A percentile compares a stretch with the other conserved stretches of the same genome.
These are phyloP conservation scores for Cladosporium sp. DNA, from an alignment of 2,329 filamentous ascomycete species.

Conservation along the genomic window DNA sequence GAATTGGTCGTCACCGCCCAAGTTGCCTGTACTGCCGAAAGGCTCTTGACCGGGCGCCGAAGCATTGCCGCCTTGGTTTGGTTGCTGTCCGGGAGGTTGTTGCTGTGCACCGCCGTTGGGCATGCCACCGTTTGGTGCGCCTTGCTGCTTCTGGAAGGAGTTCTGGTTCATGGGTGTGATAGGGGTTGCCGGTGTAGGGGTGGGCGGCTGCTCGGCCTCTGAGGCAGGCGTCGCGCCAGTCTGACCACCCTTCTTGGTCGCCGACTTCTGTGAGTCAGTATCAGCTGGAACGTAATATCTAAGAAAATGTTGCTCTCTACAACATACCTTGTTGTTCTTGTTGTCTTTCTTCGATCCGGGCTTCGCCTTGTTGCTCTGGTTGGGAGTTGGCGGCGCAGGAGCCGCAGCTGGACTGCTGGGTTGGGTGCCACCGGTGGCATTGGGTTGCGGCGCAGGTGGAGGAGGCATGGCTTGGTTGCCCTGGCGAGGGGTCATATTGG, in stretches of 20 bases:
- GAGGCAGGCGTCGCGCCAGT: constrained; percentile 39
- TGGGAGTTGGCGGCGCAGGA: constrained; percentile 69
- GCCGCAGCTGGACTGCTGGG: constrained; percentile 45
- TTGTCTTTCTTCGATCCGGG: constrained; percentile 70
- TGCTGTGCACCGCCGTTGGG: constrained; percentile 22
- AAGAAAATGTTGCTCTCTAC: constrained; percentile 16
- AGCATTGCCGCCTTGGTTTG: constrained; percentile 18
- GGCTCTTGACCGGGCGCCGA: constrained; percentile 22
- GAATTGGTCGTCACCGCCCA: constrained; percentile 34
- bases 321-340: constrained; percentile 43
- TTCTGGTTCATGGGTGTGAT: constrained; percentile 43
- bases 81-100: constrained; percentile 27
- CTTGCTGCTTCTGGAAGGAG: constrained; percentile 34
- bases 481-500: constrained; percentile 66
- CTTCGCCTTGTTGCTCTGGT: constrained; percentile 66
- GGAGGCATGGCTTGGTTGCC: constrained; percentile 49
- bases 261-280: constrained; percentile 29
- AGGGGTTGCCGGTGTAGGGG: constrained; percentile 46
- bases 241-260: constrained; percentile 22
- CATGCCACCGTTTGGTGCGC: constrained; percentile 28
- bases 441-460: constrained; percentile 43
- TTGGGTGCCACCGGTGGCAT: constrained; percentile 39
- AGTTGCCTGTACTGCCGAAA: constrained; percentile 35
- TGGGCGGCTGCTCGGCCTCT: constrained; percentile 43
- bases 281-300: constrained; percentile 1